Base-by-base conservation (phyloP, 176 grass and related monocot genomes). In the Urochloa ruziziensis region DNA sequence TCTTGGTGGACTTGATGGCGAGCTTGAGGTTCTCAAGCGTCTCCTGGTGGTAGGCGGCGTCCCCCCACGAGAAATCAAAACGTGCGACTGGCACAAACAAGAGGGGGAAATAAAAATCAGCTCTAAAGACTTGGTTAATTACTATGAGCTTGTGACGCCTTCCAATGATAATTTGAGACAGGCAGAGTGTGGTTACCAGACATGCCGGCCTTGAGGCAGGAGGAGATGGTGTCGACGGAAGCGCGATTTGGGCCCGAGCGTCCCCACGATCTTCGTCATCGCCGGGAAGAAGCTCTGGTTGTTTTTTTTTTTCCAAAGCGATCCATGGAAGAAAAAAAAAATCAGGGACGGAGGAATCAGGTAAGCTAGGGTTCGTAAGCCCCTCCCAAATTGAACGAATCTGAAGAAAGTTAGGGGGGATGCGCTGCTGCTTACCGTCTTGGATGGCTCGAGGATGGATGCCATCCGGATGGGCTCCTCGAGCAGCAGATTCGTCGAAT, bases 191-290 rank as follows among this genome's bases (percentile, higher is more conserved):
- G 19, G 12, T 2, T 83, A 98, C 96, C 96, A 21, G 96, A 99
- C 97, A 99, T 99, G 80, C 97, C 97, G 59, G 93, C 89, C 94
- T 96, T 99, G 84, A 99, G 97, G 78, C 97, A 99, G 23, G 91
- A 30, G 16, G 93, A 94, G 83, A 99, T 99, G 77, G 90, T 90
- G 66, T 99, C 97, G 11, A 96, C 91, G 78, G 93, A 88, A 88
- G 72, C 97, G 93, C 19, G 97, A 99, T 75, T 94, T 96, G 42
- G 97, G 91, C 3, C 97, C 97, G 7, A 99, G 89, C 76, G 97
- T 99, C 14, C 97, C 97, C 30, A 99, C 93, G 79, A 99, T 99
- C 88, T 99, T 99, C 18, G 97, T 99, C 97, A 96, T 99, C 19
- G 97, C 97, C 57, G 97, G 97, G 88, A 94, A 99, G 62, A 96